A percentile compares a stretch with the other conserved stretches of the same genome.
Evolutionary conservation across 805 yeast genomes (phyloP).

Genomic region (Lipomyces sp.): DNA sequence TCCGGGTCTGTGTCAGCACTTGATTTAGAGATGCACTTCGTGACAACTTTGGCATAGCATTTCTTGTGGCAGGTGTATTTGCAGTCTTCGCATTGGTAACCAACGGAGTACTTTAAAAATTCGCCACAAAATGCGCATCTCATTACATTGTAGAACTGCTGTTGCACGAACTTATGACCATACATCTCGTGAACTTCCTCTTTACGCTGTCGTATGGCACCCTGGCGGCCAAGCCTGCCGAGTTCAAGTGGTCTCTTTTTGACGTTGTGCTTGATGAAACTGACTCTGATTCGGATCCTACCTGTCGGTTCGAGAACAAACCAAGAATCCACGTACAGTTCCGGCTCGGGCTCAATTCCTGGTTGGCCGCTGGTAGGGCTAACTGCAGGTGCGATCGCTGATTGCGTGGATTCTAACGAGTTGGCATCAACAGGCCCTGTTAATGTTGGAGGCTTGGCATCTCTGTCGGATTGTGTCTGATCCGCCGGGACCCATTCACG

Average conservation of each 20-base stretch:
- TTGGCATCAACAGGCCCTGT: neutral
- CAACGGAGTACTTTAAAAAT: conserved; percentile 77
- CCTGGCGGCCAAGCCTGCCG: conserved; percentile 89
- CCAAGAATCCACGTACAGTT: conserved; percentile 70
- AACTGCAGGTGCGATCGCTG: neutral
- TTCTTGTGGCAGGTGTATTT: conserved; percentile 76
- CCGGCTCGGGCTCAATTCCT: conserved; percentile 16
- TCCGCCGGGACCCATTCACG: conserved; percentile 88
- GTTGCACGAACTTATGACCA: conserved; percentile 96
- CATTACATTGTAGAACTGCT: conserved; percentile 94
- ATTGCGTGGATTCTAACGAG: conserved; percentile 5
- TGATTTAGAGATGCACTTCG: conserved; percentile 78
- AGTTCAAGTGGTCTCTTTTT: conserved; percentile 52
- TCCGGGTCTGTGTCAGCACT: conserved; percentile 65
- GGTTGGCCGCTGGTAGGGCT: neutral
- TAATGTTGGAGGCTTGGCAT: neutral
- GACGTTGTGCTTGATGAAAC: conserved; percentile 73
- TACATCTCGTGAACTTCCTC: conserved; percentile 75
- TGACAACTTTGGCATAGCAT: conserved; percentile 77
- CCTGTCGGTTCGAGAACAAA: conserved; percentile 93
- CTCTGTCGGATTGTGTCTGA: conserved; percentile 24
- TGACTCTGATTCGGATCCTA: conserved; percentile 74
- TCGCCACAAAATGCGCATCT: conserved; percentile 98
- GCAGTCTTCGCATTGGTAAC: conserved; percentile 82
- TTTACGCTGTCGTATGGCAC: conserved; percentile 88